Base-by-base conservation (phyloP, 192 early-diverging fungal genomes). In the Dimargaris verticillata region DNA sequence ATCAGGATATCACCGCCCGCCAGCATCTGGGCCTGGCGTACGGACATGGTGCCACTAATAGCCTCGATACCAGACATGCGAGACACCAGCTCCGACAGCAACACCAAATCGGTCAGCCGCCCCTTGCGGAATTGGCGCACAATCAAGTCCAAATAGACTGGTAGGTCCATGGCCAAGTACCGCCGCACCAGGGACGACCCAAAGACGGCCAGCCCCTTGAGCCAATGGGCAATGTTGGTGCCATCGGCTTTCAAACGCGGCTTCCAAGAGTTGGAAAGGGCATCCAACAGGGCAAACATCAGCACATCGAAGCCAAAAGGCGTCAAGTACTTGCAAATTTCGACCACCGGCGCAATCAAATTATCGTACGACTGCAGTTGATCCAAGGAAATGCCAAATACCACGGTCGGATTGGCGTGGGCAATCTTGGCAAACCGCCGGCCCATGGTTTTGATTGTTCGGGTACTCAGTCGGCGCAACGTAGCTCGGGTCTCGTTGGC, bases 281-380 rank as follows among this genome's bases (percentile, higher is more conserved):
- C 78, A 28, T 86, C 87, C 22, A 91, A 66, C 26, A 92, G 65
- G 11, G 74, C 65, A 55, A 81, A 91, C 0, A 66, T 70, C 22
- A 91, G 64, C 20, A 91, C 80, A 62, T 92, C 90, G 41, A 87
- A 85, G 14, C 78, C 76, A 29, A 92, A 78, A 5, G 79, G 70
- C 18, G 82, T 80, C 33, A 92, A 63, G 63, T 91, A 89, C 22
- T 79, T 71, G 47, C 80, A 81, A n/a, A 81, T 79, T 42, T 92
- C 90, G 0, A 88, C 90, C 49, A 92, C 71, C 0, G 73, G 70
- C 10, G 74, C 67, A 12, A 84, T 86, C 73, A 87, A 66, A 62
- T 89, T 92, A 63, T 88, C 83, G 68, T 88, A 88, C 4, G 66
- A 64, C 64, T 87, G 78, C 3, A 91, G 67, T 44, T 78, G 80